These are phyloP conservation scores for Ceratobasidium sp. DNA, from an alignment of 1,284 basidiomycete genomes.

Conservation along the genomic window DNA sequence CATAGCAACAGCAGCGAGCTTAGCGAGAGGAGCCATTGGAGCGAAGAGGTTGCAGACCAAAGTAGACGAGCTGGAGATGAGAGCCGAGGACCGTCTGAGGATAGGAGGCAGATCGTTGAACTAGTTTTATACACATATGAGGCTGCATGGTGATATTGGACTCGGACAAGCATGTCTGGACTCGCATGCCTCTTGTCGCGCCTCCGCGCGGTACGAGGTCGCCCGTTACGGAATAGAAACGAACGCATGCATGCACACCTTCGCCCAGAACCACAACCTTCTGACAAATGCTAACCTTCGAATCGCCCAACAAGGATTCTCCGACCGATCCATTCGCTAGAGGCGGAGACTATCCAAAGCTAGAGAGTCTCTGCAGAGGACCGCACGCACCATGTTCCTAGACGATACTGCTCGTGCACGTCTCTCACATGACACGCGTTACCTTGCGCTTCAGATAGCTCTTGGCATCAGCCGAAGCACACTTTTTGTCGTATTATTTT, in stretches of 20 bases:
- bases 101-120: not conserved
- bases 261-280: not conserved
- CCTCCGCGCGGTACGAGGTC: not conserved
- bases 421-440: not conserved
- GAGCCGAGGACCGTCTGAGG: constrained; percentile 14
- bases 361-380: not conserved
- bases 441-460: not conserved
- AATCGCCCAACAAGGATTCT: not conserved
- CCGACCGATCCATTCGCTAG: not conserved
- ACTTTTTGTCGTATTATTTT: not conserved
- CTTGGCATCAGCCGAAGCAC: constrained; percentile 5
- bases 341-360: not conserved
- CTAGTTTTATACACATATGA: not conserved
- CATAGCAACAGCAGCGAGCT: constrained; percentile 34
- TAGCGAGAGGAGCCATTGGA: constrained; percentile 37
- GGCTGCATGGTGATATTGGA: not conserved
- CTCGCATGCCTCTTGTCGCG: not conserved
- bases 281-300: not conserved
- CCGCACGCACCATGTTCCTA: constrained; percentile 2
- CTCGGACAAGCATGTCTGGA: not conserved
- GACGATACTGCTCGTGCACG: not conserved
- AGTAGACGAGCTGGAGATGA: not conserved
- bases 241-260: not conserved
- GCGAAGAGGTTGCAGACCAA: not conserved
- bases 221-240: not conserved